Evolutionary conservation across 768 basidiomycete species (phyloP).

Genomic region (Leccinum pellstonianum): DNA sequence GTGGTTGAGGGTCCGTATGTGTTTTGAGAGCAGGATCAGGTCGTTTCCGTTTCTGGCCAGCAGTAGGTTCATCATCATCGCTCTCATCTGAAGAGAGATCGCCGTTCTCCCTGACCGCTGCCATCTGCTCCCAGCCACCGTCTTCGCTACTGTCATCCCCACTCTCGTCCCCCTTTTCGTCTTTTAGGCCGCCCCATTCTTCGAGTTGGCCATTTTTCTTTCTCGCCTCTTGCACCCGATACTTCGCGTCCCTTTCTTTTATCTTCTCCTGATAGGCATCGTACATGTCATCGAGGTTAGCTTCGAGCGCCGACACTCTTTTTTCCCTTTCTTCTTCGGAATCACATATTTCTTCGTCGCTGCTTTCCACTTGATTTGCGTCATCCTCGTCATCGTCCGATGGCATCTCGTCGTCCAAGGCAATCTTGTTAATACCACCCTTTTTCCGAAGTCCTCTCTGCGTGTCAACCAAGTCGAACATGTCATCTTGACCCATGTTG

Average conservation of each 20-base stretch:
- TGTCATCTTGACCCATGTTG: slow-evolving; percentile 73
- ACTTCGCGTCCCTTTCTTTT: slow-evolving; percentile 84
- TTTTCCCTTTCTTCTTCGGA: slow-evolving; percentile 69
- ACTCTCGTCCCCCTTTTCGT: slow-evolving; percentile 39
- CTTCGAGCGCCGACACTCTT: slow-evolving; percentile 66
- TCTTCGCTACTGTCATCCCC: slow-evolving; percentile 40
- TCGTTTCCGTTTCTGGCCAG: slow-evolving; percentile 44
- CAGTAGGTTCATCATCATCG: slow-evolving; percentile 35
- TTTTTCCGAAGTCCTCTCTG: slow-evolving; percentile 46
- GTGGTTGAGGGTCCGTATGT: slow-evolving; percentile 31
- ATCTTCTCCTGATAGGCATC: slow-evolving; percentile 79
- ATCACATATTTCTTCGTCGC: slow-evolving; percentile 48
- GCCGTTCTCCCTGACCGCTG: slow-evolving; percentile 49
- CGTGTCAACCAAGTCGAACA: slow-evolving; percentile 79
- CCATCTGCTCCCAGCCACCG: slow-evolving; percentile 73
- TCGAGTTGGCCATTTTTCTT: slow-evolving; percentile 70
- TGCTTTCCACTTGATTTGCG: slow-evolving; percentile 29
- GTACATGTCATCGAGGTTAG: slow-evolving; percentile 87
- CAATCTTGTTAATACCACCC: slow-evolving; percentile 39
- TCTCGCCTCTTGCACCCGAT: slow-evolving; percentile 76
- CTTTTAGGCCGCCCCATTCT: slow-evolving; percentile 77
- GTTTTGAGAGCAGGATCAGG: slow-evolving; percentile 38
- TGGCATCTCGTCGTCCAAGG: slow-evolving; percentile 43
- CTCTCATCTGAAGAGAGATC: slow-evolving; percentile 55
- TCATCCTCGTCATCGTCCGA: slow-evolving; percentile 40